Evolutionary conservation across 768 basidiomycete species (phyloP), one percentile per base, ranked within the genome.

Genomic region (Lentinula edodes): DNA sequence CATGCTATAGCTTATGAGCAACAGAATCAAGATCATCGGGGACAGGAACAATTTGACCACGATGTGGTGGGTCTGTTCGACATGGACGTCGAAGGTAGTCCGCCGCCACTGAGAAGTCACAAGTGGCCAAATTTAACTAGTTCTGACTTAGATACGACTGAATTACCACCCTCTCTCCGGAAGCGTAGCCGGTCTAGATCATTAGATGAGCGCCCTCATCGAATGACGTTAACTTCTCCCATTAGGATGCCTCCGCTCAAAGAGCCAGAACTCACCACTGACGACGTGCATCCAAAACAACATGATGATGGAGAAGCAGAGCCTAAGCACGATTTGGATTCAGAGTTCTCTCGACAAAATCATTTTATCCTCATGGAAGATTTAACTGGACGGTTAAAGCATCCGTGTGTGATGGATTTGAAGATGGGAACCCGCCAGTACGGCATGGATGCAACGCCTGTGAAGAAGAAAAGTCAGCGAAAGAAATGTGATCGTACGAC

Each of bases 381-480:
- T 70, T 78, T 99, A 52, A 99, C 97, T 2, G 97, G 97, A 28
- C 80, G 90, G 38, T 74, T 97, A 69, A 95, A 91, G 74, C 84
- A 83, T 54, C 92, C 97, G 8, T 99, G 97, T 69, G 96, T 99
- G 45, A 84, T 98, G 68, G 97, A 99, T 74, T 78, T 99, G 67
- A 99, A 99, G 80, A 98, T 98, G 97, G 97, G 97, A n/a, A 98
- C 95, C 35, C 81, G 97, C 38, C 97, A 99, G 76, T 98, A 98
- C 74, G 97, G 97, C 18, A 91, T 96, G 77, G 93, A 97, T 67
- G 97, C 97, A 28, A 90, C 89, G 8, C 76, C 87, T 1, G 79
- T 86, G 57, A 99, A 99, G 79, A 98, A 97, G 84, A 95, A 90
- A 78, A 98, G 95, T 70, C 97, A 99, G 77, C 85, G 95, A 59